Conservation (phyloP, 331 rosid species). For the Spiraea crenata region DNA sequence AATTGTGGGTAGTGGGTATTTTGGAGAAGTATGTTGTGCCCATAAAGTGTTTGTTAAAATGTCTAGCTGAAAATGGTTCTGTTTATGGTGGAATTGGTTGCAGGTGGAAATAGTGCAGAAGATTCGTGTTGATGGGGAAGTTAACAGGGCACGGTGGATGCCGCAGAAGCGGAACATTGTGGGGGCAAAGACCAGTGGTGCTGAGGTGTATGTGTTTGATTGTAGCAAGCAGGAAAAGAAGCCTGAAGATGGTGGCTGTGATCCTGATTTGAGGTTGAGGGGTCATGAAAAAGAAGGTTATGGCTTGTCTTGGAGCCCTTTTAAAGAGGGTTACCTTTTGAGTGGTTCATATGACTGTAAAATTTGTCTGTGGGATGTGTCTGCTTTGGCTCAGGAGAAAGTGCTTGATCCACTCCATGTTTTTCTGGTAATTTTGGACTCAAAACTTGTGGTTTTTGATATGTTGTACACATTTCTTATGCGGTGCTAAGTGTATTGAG, state of each 20-base stretch:
- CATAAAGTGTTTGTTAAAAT: slow-evolving; percentile 21
- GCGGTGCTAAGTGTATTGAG: slow-evolving; percentile 3
- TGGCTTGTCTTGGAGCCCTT: slow-evolving; percentile 86
- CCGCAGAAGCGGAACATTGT: slow-evolving; percentile 61
- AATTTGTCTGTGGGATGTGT: slow-evolving; percentile 85
- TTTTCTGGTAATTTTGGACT: slow-evolving; percentile 58
- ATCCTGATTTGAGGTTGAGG: slow-evolving; percentile 78
- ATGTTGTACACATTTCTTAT: not conserved
- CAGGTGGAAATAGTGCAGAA: slow-evolving; percentile 63
- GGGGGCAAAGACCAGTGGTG: slow-evolving; percentile 75
- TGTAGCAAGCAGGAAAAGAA: slow-evolving; percentile 40
- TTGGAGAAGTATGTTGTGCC: not conserved
- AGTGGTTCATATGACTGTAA: slow-evolving; percentile 82
- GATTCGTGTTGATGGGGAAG: slow-evolving; percentile 81
- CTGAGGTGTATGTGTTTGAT: slow-evolving; percentile 78
- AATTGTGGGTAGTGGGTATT: not conserved
- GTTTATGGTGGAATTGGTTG: slow-evolving; percentile 15
- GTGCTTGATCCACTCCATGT: slow-evolving; percentile 67
- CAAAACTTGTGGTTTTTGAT: not conserved
- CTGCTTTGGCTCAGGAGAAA: slow-evolving; percentile 44
- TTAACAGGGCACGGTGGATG: slow-evolving; percentile 85
- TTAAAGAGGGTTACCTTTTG: slow-evolving; percentile 62
- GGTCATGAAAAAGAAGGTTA: slow-evolving; percentile 95
- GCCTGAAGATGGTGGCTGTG: slow-evolving; percentile 37
- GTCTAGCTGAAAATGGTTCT: not conserved